Base-by-base conservation (phyloP, 2,329 filamentous ascomycete species). In the Stagonosporopsis cucurbitacearum region DNA sequence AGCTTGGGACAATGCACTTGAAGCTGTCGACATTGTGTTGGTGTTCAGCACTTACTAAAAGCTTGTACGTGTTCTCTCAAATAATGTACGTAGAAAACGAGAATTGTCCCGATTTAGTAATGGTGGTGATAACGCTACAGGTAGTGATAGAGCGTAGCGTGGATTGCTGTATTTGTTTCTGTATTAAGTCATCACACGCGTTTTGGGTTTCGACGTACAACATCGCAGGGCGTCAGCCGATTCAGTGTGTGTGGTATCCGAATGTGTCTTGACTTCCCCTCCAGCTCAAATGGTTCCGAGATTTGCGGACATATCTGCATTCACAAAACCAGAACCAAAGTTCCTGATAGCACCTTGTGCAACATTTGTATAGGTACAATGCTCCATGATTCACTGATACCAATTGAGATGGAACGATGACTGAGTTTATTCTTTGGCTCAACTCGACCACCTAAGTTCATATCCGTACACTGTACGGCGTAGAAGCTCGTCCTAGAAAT, bases 391-490 rank as follows among this genome's bases (percentile, higher is more conserved):
- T 40, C n/a, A 30, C 13, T 25, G 17, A 13, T 6, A 6, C 8
- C 3, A 19, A 20, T 20, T 20, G 35, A 19, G 9, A 13, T 25
- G 4, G 7, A 1, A 12, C 13, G 12, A 26, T 28, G 4, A 4
- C 22, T 19, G 20, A 19, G 9, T 39, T 3, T 4, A 1, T 25
- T 7, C 17, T 15, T 15, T 13, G 5, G 23, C 17, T 64, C 53
- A 61, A 32, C 40, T 58, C 17, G 61, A 37, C 91, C 91, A 94
- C 59, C 80, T 80, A 62, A 95, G 75, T 54, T 86, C 82, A 76
- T 90, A 96, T n/a, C 90, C 90, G 66, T 88, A 92, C 7, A 96
- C 91, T 6, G 91, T 96, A 74, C 90, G 88, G 62, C 91, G 85
- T 50, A 96, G 80, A 62, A 87, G 83, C 77, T 93, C 85, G 75